Evolutionary conservation across 176 grass and related monocot genomes (phyloP), one percentile per base, ranked within the genome.

Genomic region (Bonia amplexicaulis): DNA sequence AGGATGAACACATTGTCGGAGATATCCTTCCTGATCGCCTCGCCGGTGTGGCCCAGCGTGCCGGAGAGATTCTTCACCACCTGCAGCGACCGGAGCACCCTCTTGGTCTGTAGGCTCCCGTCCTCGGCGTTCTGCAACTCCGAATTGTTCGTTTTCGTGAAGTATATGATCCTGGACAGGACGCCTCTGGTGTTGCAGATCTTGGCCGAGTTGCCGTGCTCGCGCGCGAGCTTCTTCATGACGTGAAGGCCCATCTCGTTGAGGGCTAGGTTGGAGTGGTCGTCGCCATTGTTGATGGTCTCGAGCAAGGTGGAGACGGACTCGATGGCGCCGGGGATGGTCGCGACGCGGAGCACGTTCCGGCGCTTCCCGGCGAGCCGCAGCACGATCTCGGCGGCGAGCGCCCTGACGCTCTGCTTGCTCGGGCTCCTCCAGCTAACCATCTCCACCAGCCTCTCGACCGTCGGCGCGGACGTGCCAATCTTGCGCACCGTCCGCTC

Each of bases 251-350:
- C 78, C 1, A 69, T 31, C 35, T 63, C 25, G 62, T 74, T 87
- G 29, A 87, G 64, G 4, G 12, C 31, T 6, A 48, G 51, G 33
- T 33, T 17, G 7, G 51, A n/a, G 26, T 81, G 16, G 35, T 49
- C 6, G 35, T 49, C 6, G 17, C 12, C 51, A n/a, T 45, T 13
- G 52, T 15, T 6, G 39, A 6, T 22, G 6, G 27, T 13, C 1
- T 69, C 6, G 19, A 82, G 78, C 59, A 82, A 46, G 1, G 85
- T 53, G 40, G 77, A 51, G 52, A 87, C 37, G 7, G 85, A 74
- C n/a, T 82, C 73, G 44, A 87, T 74, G 25, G 85, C 54, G 7
- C 85, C 70, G 39, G 85, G 85, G 44, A 87, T 74, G 51, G 54
- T 72, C 13, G 17, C 58, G 61, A 87, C 62, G 41, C 78, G 70